Evolutionary conservation across 305 asterid genomes (phyloP), one percentile per base, ranked within the genome.

Genomic region (Fraxinus latifolia): DNA sequence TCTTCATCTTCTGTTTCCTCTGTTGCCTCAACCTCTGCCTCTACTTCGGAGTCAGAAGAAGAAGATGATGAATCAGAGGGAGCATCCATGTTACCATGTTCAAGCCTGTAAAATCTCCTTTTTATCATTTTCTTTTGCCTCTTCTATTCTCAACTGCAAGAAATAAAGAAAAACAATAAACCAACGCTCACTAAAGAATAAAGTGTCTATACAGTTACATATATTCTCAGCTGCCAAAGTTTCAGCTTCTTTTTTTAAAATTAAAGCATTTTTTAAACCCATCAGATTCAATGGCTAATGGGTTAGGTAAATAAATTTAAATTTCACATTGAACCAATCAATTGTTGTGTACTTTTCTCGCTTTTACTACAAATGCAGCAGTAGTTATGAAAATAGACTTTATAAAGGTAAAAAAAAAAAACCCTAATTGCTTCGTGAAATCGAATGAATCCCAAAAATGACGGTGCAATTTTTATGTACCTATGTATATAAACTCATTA

Each of bases 21-120:
- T 7, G 85, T 80, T 76, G 88, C 87, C 82, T 88, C 92, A 34
- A 87, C 90, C 84, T 88, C 92, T 39, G 88, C 90, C 84, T 91
- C 97, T 74, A 83, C 77, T 80, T 92, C 97, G 19, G 94, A 93
- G 81, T 89, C 97, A 0, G 92, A 88, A 34, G 95, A 90, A 23
- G 99, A 96, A 3, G 97, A 92, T 23, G 91, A 87, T 15, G 97
- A 89, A 25, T 86, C 93, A 6, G 99, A 91, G 2, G 97, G 92
- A 36, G 86, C 97, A 88, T 96, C 99, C 87, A 82, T 85, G 82
- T 86, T 87, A 37, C 94, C 97, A 68, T 96, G 98, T 25, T 91
- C 94, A 81, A 85, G 78, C 93, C 92, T 89, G 85, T 94, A 96
- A 89, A 92, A 94, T 83, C 97, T 82, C 87, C 98, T 88, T 84